Evolutionary conservation across 2,329 filamentous ascomycete species (phyloP).

Genomic region (Apiospora rasikravindrae): DNA sequence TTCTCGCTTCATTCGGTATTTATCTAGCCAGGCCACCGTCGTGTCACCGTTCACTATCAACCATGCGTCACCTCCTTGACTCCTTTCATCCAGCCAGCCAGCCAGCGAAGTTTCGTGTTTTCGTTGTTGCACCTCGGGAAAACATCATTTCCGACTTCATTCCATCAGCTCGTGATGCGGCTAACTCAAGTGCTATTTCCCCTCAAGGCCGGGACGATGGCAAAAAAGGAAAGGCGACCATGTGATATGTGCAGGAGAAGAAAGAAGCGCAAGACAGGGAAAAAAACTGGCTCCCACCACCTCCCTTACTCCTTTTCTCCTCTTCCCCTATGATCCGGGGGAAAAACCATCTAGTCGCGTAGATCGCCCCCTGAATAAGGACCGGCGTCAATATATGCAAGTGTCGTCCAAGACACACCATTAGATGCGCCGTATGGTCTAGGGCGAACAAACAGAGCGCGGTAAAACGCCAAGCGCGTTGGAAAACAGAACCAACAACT

Average conservation of each 20-base stretch:
- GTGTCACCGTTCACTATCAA: neutral
- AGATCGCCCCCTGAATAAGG: neutral
- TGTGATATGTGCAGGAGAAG: neutral
- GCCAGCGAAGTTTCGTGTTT: neutral
- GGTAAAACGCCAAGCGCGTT: neutral
- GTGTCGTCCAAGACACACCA: constrained; percentile 15
- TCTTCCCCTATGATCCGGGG: neutral
- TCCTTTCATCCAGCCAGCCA: neutral
- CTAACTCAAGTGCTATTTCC: neutral
- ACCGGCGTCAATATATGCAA: constrained; percentile 13
- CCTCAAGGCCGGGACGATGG: neutral
- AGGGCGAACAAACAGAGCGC: constrained; percentile 2
- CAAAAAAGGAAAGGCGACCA: neutral
- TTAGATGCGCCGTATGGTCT: constrained; percentile 8
- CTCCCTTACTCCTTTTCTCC: neutral
- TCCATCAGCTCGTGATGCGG: neutral
- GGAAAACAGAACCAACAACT: neutral
- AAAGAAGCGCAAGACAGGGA: neutral
- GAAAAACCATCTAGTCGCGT: neutral
- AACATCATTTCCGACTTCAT: neutral
- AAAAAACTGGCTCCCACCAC: neutral
- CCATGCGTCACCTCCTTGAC: neutral
- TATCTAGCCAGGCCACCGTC: constrained; percentile 8
- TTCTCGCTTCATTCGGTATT: neutral
- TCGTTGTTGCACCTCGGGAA: neutral